Percentiles rank a stretch among this genome's conserved stretches.
These are phyloP conservation scores for Collybia mongolica DNA, from an alignment of 768 basidiomycete genomes.

Conservation along the genomic window DNA sequence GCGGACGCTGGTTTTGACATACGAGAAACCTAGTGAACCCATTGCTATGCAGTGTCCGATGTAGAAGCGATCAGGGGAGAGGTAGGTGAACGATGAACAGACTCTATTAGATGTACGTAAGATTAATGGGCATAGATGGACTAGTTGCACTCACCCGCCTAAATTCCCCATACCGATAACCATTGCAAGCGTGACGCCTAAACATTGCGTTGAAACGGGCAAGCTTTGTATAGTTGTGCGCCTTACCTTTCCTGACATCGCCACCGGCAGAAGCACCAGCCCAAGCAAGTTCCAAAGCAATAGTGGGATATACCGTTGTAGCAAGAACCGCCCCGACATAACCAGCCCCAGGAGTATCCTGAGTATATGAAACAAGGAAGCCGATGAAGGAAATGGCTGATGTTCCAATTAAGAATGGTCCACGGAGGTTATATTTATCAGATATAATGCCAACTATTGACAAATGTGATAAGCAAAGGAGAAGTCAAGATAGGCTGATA, in stretches of 20 bases:
- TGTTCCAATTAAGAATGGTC: conserved; percentile 46
- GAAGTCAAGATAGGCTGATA: background rate
- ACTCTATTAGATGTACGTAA: conserved; percentile 26
- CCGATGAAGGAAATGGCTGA: conserved; percentile 45
- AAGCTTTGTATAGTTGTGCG: too few species aligned
- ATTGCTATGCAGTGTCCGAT: conserved; percentile 34
- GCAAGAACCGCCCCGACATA: conserved; percentile 50
- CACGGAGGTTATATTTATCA: conserved; percentile 38
- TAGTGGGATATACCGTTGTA: conserved; percentile 50
- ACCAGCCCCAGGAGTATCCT: conserved; percentile 28
- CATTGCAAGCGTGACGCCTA: conserved; percentile 44
- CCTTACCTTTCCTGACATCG: conserved; percentile 46
- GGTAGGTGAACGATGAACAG: conserved; percentile 37
- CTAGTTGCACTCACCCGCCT: conserved; percentile 30
- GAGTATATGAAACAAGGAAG: conserved; percentile 47
- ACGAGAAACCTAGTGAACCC: conserved; percentile 32
- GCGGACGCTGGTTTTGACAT: conserved; percentile 2
- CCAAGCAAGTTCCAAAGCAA: conserved; percentile 52
- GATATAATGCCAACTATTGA: conserved; percentile 34
- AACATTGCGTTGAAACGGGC: background rate
- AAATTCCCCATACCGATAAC: conserved; percentile 57
- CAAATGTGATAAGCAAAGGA: background rate
- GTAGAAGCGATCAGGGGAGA: conserved; percentile 32
- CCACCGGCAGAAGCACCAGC: conserved; percentile 55
- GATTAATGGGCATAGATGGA: background rate